Base-by-base conservation (phyloP, 163 green algal species). In the Chloroidium sp. region DNA sequence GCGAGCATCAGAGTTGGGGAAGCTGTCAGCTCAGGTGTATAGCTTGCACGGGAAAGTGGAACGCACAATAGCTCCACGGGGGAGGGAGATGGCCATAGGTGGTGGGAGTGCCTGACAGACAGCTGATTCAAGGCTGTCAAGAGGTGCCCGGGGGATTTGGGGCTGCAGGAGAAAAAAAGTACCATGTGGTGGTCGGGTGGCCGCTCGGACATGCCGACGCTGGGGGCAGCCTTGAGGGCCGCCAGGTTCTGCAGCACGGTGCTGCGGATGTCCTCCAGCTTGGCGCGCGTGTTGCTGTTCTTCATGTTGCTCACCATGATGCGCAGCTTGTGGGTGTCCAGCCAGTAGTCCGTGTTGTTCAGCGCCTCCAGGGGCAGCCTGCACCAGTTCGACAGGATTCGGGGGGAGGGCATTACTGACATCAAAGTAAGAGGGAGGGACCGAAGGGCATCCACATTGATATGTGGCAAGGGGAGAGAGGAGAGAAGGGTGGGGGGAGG, bases 231-330 rank as follows among this genome's bases (percentile, higher is more conserved):
- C 59, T 89, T 88, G 80, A 97, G 88, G 69, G 85, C 61, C 14
- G 74, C 64, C 79, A 97, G 89, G 81, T 94, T 87, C 83, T 92
- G 78, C 80, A 96, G 85, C 58, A 96, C 82, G n/a, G 80, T 79
- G 14, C 80, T 85, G 80, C 89, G 88, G 80, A 95, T 92, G 10
- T 86, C 76, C 81, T 95, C 91, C 82, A 97, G 88, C 78, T 89
- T 82, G 68, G 88, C 85, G 3, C 88, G 88, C 2, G 85, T 92
- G 88, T 96, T 96, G 85, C 82, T 83, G 87, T 97, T 97, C 86
- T 95, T 93, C 93, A 97, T 97, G 89, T 97, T 97, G 82, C 78
- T 90, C 69, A 91, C 88, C 80, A 78, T 79, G 77, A 98, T 98
- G 79, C 94, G 89, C 86, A 98, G 88, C 57, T 85, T 82, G 84